Percentiles rank a stretch among this genome's conserved stretches.
Conservation (phyloP, 176 grass and related monocot genomes). For the Poa annua region DNA sequence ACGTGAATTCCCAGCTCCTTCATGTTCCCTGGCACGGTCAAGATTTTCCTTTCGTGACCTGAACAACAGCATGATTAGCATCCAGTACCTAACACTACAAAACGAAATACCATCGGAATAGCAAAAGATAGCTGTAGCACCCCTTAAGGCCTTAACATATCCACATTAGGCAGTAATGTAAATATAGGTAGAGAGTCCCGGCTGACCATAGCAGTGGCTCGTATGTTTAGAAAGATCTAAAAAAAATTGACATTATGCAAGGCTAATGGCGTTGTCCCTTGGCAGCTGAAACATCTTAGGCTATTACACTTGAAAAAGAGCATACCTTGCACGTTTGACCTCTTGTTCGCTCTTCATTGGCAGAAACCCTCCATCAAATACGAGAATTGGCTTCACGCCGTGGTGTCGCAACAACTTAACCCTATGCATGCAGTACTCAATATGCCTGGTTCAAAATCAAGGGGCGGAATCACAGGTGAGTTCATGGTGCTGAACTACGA, state of each 20-base stretch:
- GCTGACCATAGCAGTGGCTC: background rate
- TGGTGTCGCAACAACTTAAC: slow-evolving; percentile 84
- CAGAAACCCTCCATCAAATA: slow-evolving; percentile 93
- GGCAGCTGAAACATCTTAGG: background rate
- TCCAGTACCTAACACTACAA: background rate
- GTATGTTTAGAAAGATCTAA: background rate
- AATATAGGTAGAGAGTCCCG: background rate
- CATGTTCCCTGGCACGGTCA: slow-evolving; percentile 86
- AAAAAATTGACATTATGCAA: slow-evolving; percentile 17
- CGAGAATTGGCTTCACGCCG: slow-evolving; percentile 83
- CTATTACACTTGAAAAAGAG: slow-evolving; percentile 38
- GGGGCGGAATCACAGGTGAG: background rate
- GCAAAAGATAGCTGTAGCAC: background rate
- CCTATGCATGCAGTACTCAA: slow-evolving; percentile 95
- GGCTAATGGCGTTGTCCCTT: background rate
- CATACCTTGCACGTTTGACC: slow-evolving; percentile 79
- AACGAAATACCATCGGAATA: slow-evolving; percentile 21
- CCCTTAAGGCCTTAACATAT: background rate
- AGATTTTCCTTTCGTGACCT: slow-evolving; percentile 91
- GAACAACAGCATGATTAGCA: slow-evolving; percentile 33
- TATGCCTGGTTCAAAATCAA: slow-evolving; percentile 65
- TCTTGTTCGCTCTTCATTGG: slow-evolving; percentile 93
- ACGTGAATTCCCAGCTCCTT: slow-evolving; percentile 81
- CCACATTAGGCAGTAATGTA: slow-evolving; percentile 12
- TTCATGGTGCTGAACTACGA: slow-evolving; percentile 3